Conservation (phyloP, 441 rosid species). For the Lepidium campestre region DNA sequence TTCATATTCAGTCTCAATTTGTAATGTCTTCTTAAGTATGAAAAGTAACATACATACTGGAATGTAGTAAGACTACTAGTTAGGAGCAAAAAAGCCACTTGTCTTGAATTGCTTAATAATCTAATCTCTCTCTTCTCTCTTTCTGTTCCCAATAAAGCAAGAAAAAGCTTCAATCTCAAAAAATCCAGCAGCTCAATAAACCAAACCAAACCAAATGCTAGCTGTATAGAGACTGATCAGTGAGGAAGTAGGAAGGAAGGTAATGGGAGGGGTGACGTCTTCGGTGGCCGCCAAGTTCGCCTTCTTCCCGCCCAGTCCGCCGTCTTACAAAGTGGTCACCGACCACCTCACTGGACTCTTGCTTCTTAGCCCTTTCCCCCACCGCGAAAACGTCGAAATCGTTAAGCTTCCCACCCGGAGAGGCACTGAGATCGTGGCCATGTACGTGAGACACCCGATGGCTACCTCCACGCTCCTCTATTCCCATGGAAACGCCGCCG, state of each 20-base stretch:
- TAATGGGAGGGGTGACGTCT: constrained; percentile 92
- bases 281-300: constrained; percentile 98
- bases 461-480: constrained; percentile 90
- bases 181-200: background rate
- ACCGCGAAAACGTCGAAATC: constrained; percentile 88
- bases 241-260: constrained; percentile 1
- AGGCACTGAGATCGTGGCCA: constrained; percentile 77
- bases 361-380: constrained; percentile 73
- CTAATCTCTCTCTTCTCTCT: background rate
- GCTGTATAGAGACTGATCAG: constrained; percentile 8
- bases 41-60: background rate
- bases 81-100: background rate
- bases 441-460: constrained; percentile 83
- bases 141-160: constrained; percentile 3
- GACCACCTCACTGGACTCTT: constrained; percentile 71
- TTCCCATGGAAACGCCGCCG: constrained; percentile 99
- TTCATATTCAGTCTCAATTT: no score
- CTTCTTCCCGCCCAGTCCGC: constrained; percentile 93
- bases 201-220: background rate
- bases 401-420: constrained; percentile 65
- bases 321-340: constrained; percentile 67
- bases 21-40: no score
- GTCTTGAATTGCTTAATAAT: background rate
- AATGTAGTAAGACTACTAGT: background rate
- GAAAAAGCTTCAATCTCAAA: constrained; percentile 20